Evolutionary conservation across 2,329 filamentous ascomycete genomes (phyloP), one percentile per base, ranked within the genome.

Genomic region (Hawksworthiomyces lignivorus): DNA sequence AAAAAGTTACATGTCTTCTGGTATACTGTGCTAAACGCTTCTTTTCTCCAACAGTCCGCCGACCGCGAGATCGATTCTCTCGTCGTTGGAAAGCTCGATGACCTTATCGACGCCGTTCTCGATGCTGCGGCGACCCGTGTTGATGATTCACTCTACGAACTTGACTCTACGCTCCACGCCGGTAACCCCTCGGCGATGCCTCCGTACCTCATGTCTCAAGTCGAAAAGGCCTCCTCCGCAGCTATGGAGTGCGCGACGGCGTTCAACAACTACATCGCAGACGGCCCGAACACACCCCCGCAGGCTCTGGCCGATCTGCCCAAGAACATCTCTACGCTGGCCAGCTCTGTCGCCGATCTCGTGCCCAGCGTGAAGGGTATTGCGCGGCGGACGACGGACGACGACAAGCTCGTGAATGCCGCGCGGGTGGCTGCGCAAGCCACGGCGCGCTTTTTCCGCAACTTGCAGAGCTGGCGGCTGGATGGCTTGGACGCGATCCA

Each of bases 221-320:
- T 97, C 45, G 92, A 98, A 60, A 98, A 97, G 69, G 89, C 92
- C 1, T 92, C 89, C 7, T 80, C 88, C 9, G 94, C 82, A 50
- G 87, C 92, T 11, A 97, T 94, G 63, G 92, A 98, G 60, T 98
- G 98, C 63, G 92, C 90, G 2, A 97, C 90, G 0, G 83, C 92
- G 0, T 98, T 97, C 73, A 98, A 96, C 69, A 94, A 94, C 64
- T 97, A 94, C 62, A 94, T 98, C 54, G 92, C 90, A 7, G 92
- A 98, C 58, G 92, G 92, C 0, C 89, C 90, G 5, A 94, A 89
- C 61, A 87, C 86, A 58, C 82, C 81, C 9, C 84, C 2, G 14
- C 19, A 35, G 14, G 49, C 46, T 5, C 46, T 51, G 28, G 45
- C 49, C 4, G 89, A 95, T 46, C 84, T 98, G 47, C 97, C 97